Conservation (phyloP, 768 basidiomycete species). For the Termitomyces heimii region DNA sequence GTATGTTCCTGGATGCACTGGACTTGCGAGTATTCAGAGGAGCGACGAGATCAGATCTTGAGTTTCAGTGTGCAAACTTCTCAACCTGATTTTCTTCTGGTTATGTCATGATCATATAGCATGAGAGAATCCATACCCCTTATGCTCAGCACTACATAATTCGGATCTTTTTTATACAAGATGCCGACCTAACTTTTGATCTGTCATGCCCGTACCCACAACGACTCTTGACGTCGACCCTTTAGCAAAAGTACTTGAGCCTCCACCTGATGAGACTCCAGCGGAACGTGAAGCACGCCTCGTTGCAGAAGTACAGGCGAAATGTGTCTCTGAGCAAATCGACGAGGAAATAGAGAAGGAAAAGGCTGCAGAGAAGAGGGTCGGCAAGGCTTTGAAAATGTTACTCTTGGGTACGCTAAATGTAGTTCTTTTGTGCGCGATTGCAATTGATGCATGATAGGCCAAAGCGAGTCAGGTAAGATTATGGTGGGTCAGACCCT, state of each 20-base stretch:
- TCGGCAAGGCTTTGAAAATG: constrained; percentile 48
- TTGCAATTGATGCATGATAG: constrained; percentile 23
- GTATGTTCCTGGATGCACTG: neutral
- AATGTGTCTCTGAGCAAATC: constrained; percentile 53
- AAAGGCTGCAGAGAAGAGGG: constrained; percentile 40
- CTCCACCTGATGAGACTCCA: constrained; percentile 45
- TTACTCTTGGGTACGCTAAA: constrained; percentile 48
- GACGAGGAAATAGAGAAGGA: constrained; percentile 55
- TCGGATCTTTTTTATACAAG: constrained; percentile 5
- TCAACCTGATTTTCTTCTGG: constrained; percentile 4
- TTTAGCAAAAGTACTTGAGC: constrained; percentile 38
- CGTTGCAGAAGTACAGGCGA: constrained; percentile 44
- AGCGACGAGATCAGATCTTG: neutral
- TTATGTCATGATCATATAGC: constrained; percentile 9
- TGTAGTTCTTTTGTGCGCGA: neutral
- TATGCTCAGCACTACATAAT: neutral
- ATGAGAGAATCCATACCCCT: constrained; percentile 5
- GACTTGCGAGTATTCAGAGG: neutral
- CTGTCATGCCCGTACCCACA: constrained; percentile 1
- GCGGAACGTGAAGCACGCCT: constrained; percentile 40
- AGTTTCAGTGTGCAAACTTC: constrained; percentile 1
- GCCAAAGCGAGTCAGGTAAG: constrained; percentile 79
- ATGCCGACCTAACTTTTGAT: neutral
- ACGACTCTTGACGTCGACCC: constrained; percentile 37
- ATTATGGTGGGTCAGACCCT: neutral